Percentiles rank a stretch among this genome's conserved stretches.
Conservation (phyloP, 495 filamentous ascomycete genomes). For the Letharia lupina region DNA sequence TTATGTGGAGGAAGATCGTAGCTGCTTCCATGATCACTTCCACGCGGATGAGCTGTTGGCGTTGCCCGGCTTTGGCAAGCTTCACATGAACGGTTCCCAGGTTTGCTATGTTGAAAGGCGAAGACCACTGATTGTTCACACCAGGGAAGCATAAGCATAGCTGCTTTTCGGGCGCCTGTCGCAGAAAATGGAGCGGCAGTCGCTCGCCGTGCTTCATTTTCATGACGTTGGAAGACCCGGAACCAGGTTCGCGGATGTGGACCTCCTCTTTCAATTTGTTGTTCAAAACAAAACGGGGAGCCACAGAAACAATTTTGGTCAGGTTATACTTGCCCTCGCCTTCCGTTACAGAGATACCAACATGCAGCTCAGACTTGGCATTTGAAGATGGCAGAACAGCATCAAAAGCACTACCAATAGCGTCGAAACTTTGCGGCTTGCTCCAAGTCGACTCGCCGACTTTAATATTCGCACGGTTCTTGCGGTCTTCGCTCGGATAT, state of each 20-base stretch:
- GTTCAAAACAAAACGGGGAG: constrained; percentile 88
- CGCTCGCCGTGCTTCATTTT: constrained; percentile 66
- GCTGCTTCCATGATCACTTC: constrained; percentile 86
- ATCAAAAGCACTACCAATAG: constrained; percentile 87
- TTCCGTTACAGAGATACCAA: constrained; percentile 78
- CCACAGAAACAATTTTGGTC: constrained; percentile 88
- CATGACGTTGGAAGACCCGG: constrained; percentile 63
- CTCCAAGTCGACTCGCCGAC: constrained; percentile 89
- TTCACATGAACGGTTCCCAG: constrained; percentile 88
- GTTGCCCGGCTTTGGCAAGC: constrained; percentile 78
- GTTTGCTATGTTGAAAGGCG: constrained; percentile 93
- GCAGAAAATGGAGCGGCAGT: constrained; percentile 78
- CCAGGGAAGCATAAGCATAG: constrained; percentile 89
- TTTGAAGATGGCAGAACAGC: constrained; percentile 65
- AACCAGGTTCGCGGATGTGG: constrained; percentile 73
- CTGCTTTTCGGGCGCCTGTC: constrained; percentile 71
- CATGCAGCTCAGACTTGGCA: constrained; percentile 73
- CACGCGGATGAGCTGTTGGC: constrained; percentile 77
- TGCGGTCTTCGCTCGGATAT: constrained; percentile 72
- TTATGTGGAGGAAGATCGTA: constrained; percentile 88
- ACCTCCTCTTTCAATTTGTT: constrained; percentile 85
- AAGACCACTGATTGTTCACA: constrained; percentile 95
- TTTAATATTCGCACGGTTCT: constrained; percentile 79
- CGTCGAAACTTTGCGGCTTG: constrained; percentile 94
- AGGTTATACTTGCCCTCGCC: constrained; percentile 97